phyloP scores from a whole-genome alignment of 1,284 basidiomycete genomes.

The Microbotryomycetes sp. region DNA sequence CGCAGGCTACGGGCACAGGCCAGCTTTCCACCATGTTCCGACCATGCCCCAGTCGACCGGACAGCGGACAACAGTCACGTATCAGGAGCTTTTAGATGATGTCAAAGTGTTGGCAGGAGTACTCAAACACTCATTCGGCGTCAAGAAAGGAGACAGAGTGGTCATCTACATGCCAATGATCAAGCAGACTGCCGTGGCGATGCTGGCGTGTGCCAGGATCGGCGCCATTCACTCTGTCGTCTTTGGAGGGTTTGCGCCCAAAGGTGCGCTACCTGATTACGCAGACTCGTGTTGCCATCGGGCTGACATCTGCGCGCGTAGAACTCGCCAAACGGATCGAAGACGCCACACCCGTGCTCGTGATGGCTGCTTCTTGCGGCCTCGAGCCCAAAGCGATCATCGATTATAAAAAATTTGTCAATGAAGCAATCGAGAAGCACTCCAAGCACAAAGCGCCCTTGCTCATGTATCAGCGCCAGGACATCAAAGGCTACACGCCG shows the following conservation, averaged over 20 bases:
- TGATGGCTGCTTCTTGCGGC: conserved; percentile 36
- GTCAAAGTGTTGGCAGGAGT: conserved; percentile 36
- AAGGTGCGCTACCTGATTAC: not conserved
- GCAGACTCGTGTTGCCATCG: no score
- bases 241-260: conserved; percentile 38
- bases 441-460: conserved; percentile 32
- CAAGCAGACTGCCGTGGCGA: conserved; percentile 36
- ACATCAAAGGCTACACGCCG: conserved; percentile 33
- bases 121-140: conserved; percentile 26
- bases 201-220: conserved; percentile 37
- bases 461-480: conserved; percentile 31
- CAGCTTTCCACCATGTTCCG: conserved; percentile 6
- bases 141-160: conserved; percentile 36
- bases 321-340: conserved; percentile 38
- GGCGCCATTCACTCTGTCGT: conserved; percentile 39
- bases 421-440: conserved; percentile 28
- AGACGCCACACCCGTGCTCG: conserved; percentile 33
- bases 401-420: conserved; percentile 37
- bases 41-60: not conserved
- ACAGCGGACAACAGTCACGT: conserved; percentile 15
- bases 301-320: no score
- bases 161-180: conserved; percentile 40
- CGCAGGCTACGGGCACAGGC: not conserved
- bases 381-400: conserved; percentile 37
- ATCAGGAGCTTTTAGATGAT: conserved; percentile 33